phyloP scores from a whole-genome alignment of 2,329 filamentous ascomycete species.

The Chaetomium strumarium region DNA sequence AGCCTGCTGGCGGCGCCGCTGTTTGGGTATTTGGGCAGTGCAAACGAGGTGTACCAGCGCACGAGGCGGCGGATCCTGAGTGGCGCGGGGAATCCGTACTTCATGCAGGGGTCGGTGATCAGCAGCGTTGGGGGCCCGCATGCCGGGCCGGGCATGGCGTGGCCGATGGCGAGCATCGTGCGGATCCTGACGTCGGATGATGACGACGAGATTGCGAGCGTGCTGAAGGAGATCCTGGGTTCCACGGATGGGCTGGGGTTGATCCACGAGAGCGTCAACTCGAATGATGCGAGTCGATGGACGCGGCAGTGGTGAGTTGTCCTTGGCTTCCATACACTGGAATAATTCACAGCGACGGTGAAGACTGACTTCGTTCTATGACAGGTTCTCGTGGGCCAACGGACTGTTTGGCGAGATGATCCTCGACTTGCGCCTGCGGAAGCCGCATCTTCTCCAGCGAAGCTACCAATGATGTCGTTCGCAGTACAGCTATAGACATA shows the following conservation, averaged over 20 bases:
- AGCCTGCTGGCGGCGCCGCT: conserved; percentile 56
- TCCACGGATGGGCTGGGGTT: conserved; percentile 68
- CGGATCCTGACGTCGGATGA: conserved; percentile 72
- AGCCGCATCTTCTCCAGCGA: conserved; percentile 46
- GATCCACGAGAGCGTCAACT: conserved; percentile 75
- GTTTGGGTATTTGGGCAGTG: conserved; percentile 50
- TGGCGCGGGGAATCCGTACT: conserved; percentile 66
- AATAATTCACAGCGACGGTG: neutral
- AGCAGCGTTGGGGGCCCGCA: conserved; percentile 49
- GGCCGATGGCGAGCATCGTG: conserved; percentile 82
- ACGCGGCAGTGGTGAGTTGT: conserved; percentile 39
- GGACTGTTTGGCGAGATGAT: conserved; percentile 81
- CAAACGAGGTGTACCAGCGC: conserved; percentile 63
- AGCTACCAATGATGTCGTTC: conserved; percentile 32
- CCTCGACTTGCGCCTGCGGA: conserved; percentile 64
- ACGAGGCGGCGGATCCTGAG: conserved; percentile 66
- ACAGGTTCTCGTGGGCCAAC: conserved; percentile 87
- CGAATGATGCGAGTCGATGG: conserved; percentile 46
- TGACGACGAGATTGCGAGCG: conserved; percentile 65
- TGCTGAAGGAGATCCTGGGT: conserved; percentile 59
- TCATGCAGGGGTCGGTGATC: conserved; percentile 46
- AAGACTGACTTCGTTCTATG: neutral
- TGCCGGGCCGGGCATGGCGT: conserved; percentile 61
- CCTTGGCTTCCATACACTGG: neutral
- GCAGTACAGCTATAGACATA: neutral